Conservation (phyloP, 331 rosid species). For the Quercus phellos region DNA sequence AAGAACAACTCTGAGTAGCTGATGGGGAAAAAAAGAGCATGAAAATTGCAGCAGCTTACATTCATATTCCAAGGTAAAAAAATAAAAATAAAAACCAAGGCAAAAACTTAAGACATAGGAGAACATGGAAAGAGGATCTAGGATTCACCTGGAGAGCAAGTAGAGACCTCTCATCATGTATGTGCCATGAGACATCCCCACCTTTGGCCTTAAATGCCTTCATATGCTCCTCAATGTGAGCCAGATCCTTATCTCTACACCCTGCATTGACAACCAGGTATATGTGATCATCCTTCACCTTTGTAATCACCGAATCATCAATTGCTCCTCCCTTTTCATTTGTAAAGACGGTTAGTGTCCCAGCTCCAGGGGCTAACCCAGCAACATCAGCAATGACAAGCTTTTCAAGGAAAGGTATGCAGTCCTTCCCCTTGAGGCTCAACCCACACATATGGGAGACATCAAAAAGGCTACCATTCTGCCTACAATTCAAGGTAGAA, state of each 20-base stretch:
- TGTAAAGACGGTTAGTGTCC: conserved; percentile 84
- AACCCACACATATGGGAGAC: conserved; percentile 95
- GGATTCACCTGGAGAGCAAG: conserved; percentile 82
- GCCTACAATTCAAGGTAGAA: conserved; percentile 79
- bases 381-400: conserved; percentile 94
- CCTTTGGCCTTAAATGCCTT: conserved; percentile 97
- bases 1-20: background rate
- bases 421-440: conserved; percentile 86
- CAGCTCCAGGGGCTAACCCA: conserved; percentile 71
- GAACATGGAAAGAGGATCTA: background rate
- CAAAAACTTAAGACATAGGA: conserved; percentile 1
- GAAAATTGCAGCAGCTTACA: conserved; percentile 16
- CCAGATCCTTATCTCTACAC: conserved; percentile 92
- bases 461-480: conserved; percentile 84
- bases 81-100: background rate
- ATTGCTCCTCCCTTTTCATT: conserved; percentile 98
- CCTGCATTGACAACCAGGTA: conserved; percentile 97
- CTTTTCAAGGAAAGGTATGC: conserved; percentile 65
- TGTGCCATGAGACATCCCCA: conserved; percentile 94
- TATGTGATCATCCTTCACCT: conserved; percentile 74
- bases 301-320: conserved; percentile 85
- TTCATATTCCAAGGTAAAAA: background rate
- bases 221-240: conserved; percentile 92
- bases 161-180: conserved; percentile 96
- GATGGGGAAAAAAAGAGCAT: background rate